Base-by-base conservation (phyloP, 495 filamentous ascomycete genomes). In the Podospora sp. region DNA sequence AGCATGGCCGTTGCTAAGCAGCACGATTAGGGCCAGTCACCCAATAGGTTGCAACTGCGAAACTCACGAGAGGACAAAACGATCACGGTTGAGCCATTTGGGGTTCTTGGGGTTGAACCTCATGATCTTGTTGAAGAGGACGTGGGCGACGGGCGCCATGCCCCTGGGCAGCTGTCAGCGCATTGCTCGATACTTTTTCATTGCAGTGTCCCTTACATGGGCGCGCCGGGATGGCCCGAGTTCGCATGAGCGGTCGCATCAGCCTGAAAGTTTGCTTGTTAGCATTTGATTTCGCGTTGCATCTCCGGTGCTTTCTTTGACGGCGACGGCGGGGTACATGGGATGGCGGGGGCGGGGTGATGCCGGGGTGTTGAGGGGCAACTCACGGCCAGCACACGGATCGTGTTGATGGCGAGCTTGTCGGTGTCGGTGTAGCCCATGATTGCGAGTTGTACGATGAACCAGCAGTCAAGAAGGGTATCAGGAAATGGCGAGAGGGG, bases 31-130 rank as follows among this genome's bases (percentile, higher is more conserved):
- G 33, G 62, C 36, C n/a, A 56, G 9, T 46, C 12, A 14, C 9
- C 40, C 40, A 14, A 46, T 18, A 14, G 12, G 53, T 46, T 62
- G 16, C 14, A 24, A 25, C 18, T 21, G 12, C 1, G 60, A 8
- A 0, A 92, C 94, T 86, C 86, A 97, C 95, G 95, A 99, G 78
- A 99, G 92, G 55, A 99, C 92, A 78, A 99, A 99, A 81, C 95
- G 88, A 85, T 99, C 95, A 65, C 95, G 89, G 86, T 98, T 98
- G 71, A 91, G 75, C 94, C 93, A 99, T 68, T 94, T 85, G 63
- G 96, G 93, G 86, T 96, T 97, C 88, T 97, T 93, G 68, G 95
- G 95, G 89, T 99, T 99, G 87, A 97, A 99, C 75, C 81, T 95
- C 95, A 99, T 93, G 87, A 97, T 93, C 80, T 92, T 94, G 87